phyloP scores from a whole-genome alignment of 805 yeast species.

The Teunomyces stri region DNA sequence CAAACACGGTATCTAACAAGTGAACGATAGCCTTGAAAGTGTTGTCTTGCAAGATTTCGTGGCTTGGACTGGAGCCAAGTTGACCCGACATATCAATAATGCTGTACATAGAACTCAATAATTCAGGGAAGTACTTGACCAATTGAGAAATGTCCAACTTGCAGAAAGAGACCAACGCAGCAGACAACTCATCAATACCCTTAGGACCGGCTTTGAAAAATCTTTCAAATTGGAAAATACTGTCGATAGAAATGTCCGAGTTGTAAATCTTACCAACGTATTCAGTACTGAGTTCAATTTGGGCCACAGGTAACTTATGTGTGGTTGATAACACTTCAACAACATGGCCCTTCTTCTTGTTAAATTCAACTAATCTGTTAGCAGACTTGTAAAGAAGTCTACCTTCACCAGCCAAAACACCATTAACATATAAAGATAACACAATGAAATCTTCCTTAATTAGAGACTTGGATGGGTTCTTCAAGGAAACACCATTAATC shows the following conservation, averaged over 20 bases:
- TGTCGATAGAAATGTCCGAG: slow-evolving; percentile 52
- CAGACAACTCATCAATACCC: slow-evolving; percentile 45
- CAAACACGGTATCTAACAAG: slow-evolving; percentile 59
- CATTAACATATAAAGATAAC: slow-evolving; percentile 61
- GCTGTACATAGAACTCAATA: slow-evolving; percentile 38
- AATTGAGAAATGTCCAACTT: slow-evolving; percentile 53
- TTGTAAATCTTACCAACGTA: slow-evolving; percentile 71
- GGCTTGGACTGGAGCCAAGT: slow-evolving; percentile 22
- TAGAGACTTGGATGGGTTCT: slow-evolving; percentile 30
- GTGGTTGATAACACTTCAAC: slow-evolving; percentile 43
- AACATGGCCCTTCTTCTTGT: slow-evolving; percentile 38
- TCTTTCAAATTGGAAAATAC: slow-evolving; percentile 52
- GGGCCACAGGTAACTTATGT: slow-evolving; percentile 39
- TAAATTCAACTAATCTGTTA: slow-evolving; percentile 47
- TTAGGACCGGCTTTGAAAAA: slow-evolving; percentile 41
- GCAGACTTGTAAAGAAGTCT: slow-evolving; percentile 50
- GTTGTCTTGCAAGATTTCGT: slow-evolving; percentile 32
- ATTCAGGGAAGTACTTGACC: slow-evolving; percentile 59
- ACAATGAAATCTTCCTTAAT: slow-evolving; percentile 53
- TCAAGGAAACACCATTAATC: slow-evolving; percentile 53
- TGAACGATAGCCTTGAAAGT: slow-evolving; percentile 58
- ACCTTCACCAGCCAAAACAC: slow-evolving; percentile 59
- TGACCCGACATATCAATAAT: slow-evolving; percentile 28
- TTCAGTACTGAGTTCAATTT: slow-evolving; percentile 53
- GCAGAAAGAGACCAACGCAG: slow-evolving; percentile 48